Evolutionary conservation across 139 green algal genomes (phyloP), one percentile per base, ranked within the genome.

Genomic region (Gonium pectorale): DNA sequence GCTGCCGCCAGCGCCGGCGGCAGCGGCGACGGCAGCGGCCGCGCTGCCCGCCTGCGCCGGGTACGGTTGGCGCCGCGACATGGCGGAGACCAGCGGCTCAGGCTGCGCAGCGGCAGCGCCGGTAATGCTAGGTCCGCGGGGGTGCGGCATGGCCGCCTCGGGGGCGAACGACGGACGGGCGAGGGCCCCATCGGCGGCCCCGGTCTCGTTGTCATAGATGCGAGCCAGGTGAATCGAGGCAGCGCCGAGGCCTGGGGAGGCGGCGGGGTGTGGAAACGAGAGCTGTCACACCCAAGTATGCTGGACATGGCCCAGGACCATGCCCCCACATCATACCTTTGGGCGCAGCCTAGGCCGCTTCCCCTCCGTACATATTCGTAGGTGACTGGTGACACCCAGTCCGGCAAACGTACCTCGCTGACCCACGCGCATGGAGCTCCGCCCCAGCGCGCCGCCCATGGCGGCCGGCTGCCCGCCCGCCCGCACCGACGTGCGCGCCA

Each of bases 121-220:
- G 19, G 62, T 8, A 9, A 67, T 26, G 60, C 29, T 13, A 56
- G 49, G 13, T 13, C 13, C 49, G 17, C 13, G 49, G 49, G 49
- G 13, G 49, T 13, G 49, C 49, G 64, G 6, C 8, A 40, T 46
- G 44, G 54, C 64, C 46, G 64, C 64, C 64, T 13, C 64, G 6
- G 31, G 3, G 19, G 35, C 19, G 64, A 33, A 71, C n/a, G n/a
- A n/a, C 3, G 5, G 33, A 71, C 64, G 64, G 64, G 21, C 26
- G 67, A 54, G 2, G n/a, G 31, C 62, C 29, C 13, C 41, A 21
- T 27, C 46, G 68, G 13, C 46, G 46, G 1, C 46, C 35, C 5
- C 72, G 24, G 13, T 26, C 26, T 85, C 79, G 24, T 26, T 8
- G 64, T 85, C 79, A 64, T 78, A 78, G 44, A 85, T 77, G 29